These are phyloP conservation scores for Boletellus sp. DNA, from an alignment of 768 basidiomycete genomes.

Conservation along the genomic window DNA sequence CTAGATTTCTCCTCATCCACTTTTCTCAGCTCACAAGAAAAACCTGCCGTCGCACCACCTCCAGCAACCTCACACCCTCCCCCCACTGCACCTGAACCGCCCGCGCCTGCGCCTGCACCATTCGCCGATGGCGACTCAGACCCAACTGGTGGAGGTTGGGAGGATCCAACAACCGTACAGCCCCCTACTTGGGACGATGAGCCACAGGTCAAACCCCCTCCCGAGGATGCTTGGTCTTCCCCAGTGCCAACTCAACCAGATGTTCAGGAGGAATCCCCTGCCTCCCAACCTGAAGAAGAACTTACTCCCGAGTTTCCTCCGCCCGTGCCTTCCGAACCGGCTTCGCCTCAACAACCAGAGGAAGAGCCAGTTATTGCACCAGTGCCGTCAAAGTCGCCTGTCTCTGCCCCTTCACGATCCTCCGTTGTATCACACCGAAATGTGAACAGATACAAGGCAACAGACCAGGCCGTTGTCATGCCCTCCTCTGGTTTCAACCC, in stretches of 20 bases:
- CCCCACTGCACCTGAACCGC: constrained; percentile 22
- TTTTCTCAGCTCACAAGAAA: constrained; percentile 57
- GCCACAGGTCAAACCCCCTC: constrained; percentile 37
- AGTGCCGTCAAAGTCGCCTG: constrained; percentile 37
- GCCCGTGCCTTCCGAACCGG: constrained; percentile 19
- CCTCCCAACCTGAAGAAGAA: constrained; percentile 32
- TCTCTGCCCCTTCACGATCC: constrained; percentile 52
- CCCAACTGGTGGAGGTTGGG: constrained; percentile 47
- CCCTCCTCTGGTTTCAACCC: constrained; percentile 58
- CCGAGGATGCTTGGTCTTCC: constrained; percentile 31
- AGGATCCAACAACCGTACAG: constrained; percentile 70
- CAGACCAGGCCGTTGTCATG: constrained; percentile 79
- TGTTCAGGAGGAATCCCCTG: constrained; percentile 14
- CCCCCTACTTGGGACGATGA: constrained; percentile 73
- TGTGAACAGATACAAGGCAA: constrained; percentile 64
- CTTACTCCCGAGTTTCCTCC: constrained; percentile 19
- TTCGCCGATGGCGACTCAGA: constrained; percentile 34
- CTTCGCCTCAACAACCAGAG: constrained; percentile 13
- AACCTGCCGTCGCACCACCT: constrained; percentile 44
- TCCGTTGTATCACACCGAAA: constrained; percentile 50
- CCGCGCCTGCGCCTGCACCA: constrained; percentile 26
- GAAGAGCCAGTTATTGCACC: constrained; percentile 31
- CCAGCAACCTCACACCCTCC: constrained; percentile 17
- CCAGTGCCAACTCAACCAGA: constrained; percentile 30
- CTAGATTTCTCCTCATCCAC: constrained; percentile 1